phyloP scores from a whole-genome alignment of 164 flowering plant genomes.

The Warburgia ugandensis region DNA sequence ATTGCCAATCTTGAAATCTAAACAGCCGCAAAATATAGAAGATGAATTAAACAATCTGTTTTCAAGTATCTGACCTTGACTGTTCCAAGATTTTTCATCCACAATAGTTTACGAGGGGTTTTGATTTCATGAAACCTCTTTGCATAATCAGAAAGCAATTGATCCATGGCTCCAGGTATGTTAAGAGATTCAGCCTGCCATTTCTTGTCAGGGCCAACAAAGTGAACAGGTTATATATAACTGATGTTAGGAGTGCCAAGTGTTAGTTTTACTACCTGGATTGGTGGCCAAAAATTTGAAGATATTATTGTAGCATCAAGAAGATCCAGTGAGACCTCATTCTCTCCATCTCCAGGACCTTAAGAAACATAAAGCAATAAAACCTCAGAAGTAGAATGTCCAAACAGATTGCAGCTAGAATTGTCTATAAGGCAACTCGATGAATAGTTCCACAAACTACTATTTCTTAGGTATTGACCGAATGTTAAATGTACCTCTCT shows the following conservation, averaged over 20 bases:
- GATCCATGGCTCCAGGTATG: constrained; percentile 61
- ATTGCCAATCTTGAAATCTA: neutral
- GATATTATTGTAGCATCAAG: constrained; percentile 88
- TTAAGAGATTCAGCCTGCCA: constrained; percentile 75
- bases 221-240: neutral
- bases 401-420: neutral
- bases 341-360: constrained; percentile 35
- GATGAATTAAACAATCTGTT: neutral
- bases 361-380: neutral
- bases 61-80: constrained; percentile 59
- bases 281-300: constrained; percentile 96
- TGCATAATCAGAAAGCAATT: constrained; percentile 70
- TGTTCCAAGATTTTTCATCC: constrained; percentile 96
- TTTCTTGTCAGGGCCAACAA: constrained; percentile 14
- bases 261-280: too few species aligned
- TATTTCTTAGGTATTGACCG: neutral
- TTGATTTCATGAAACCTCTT: constrained; percentile 83
- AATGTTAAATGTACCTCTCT: constrained; percentile 29
- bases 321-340: constrained; percentile 48
- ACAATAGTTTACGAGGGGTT: constrained; percentile 87
- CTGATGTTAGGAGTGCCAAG: neutral
- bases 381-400: neutral
- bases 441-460: too few species aligned
- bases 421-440: too few species aligned
- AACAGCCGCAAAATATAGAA: neutral